These are phyloP conservation scores for Euphorbia pulcherrima DNA, from an alignment of 345 rosid genomes.

Conservation along the genomic window DNA sequence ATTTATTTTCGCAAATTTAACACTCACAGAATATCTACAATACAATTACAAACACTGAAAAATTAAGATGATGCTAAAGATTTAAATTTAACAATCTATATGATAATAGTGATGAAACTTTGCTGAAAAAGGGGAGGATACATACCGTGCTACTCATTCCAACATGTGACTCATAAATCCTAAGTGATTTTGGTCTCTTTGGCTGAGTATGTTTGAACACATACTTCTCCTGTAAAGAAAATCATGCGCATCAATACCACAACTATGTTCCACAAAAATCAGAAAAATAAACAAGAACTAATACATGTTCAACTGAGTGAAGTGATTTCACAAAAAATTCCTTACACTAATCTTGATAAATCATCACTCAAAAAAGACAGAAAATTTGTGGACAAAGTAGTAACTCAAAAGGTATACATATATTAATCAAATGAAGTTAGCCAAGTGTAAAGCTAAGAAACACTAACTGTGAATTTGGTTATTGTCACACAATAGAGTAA, in stretches of 20 bases:
- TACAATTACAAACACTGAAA: not conserved
- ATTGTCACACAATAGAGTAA: no score
- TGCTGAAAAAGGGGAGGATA: slow-evolving; percentile 20
- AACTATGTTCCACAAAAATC: not conserved
- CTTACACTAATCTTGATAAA: not conserved
- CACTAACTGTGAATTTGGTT: no score
- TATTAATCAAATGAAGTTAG: not conserved
- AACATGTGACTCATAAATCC: slow-evolving; percentile 92
- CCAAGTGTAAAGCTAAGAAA: no score
- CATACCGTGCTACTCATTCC: slow-evolving; percentile 97
- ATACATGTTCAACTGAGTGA: not conserved
- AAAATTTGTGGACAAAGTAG: not conserved
- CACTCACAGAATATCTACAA: not conserved
- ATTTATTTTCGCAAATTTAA: no score
- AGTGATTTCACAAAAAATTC: no score
- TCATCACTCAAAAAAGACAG: not conserved
- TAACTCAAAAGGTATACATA: not conserved
- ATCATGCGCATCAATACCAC: slow-evolving; percentile 16
- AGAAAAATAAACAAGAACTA: not conserved
- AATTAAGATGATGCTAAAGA: not conserved
- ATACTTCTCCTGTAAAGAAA: slow-evolving; percentile 63
- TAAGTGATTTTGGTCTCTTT: slow-evolving; percentile 72
- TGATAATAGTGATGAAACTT: not conserved
- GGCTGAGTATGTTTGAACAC: slow-evolving; percentile 83
- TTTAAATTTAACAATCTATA: not conserved